Conservation (phyloP, 148 eudicot species). For the Persicaria tinctoria region DNA sequence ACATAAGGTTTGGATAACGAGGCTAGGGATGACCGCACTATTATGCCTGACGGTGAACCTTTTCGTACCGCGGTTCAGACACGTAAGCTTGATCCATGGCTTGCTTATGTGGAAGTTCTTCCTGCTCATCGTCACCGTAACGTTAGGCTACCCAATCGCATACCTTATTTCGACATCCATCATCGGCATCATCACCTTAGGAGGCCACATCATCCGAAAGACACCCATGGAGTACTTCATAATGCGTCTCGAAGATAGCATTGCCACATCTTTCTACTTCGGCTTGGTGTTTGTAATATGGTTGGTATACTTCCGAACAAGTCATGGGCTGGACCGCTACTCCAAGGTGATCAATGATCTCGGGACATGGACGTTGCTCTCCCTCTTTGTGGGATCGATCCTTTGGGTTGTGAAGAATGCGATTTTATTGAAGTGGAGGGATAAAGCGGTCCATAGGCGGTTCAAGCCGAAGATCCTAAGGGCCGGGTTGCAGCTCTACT, state of each 20-base stretch:
- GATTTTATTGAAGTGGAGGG: neutral
- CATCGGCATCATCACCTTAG: neutral
- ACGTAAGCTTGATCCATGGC: neutral
- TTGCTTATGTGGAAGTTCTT: neutral
- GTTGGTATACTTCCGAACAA: neutral
- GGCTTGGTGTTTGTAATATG: neutral
- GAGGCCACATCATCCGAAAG: neutral
- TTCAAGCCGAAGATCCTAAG: conserved; percentile 1
- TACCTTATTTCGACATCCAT: neutral
- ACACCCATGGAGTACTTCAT: conserved; percentile 3
- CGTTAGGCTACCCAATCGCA: neutral
- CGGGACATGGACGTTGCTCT: conserved; percentile 2
- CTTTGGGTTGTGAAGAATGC: neutral
- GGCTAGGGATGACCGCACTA: neutral
- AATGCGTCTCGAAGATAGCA: neutral
- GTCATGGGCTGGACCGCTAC: neutral
- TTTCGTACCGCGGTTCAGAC: neutral
- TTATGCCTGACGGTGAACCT: neutral
- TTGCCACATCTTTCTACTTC: neutral
- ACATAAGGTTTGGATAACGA: neutral
- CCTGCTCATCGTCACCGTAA: neutral
- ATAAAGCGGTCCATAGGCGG: neutral
- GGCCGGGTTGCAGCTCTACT: neutral
- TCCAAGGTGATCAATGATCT: neutral
- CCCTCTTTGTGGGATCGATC: neutral